phyloP scores from a whole-genome alignment of 208 protist species.

The Acanthamoeba castellanii region DNA sequence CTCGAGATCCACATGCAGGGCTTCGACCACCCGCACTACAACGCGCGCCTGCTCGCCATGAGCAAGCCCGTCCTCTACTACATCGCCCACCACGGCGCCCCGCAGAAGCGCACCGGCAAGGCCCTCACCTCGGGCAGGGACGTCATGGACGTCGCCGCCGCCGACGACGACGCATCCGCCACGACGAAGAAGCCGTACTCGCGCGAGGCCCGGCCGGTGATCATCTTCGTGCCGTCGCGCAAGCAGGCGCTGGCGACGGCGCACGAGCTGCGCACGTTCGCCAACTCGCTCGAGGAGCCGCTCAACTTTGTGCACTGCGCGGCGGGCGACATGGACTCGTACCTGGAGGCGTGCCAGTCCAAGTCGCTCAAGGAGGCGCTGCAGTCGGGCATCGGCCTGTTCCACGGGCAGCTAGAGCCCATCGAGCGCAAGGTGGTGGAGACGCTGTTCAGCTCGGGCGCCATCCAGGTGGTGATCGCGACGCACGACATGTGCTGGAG shows the following conservation, averaged over 20 bases:
- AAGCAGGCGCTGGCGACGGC: slow-evolving; percentile 98
- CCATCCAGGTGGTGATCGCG: slow-evolving; percentile 97
- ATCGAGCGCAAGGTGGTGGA: slow-evolving; percentile 95
- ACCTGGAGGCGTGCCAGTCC: slow-evolving; percentile 85
- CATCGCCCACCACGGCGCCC: slow-evolving; percentile 94
- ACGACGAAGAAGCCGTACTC: slow-evolving; percentile 88
- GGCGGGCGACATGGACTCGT: slow-evolving; percentile 87
- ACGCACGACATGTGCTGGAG: slow-evolving; percentile 99
- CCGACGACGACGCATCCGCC: slow-evolving; percentile 90
- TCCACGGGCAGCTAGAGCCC: slow-evolving; percentile 97
- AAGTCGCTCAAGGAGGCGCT: slow-evolving; percentile 87
- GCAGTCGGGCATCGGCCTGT: slow-evolving; percentile 84
- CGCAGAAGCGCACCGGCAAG: slow-evolving; percentile 79
- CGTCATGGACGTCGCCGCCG: slow-evolving; percentile 68
- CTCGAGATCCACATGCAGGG: slow-evolving; percentile 97
- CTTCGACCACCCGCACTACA: slow-evolving; percentile 97
- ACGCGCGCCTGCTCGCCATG: slow-evolving; percentile 99
- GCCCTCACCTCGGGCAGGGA: slow-evolving; percentile 51
- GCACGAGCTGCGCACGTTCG: slow-evolving; percentile 97
- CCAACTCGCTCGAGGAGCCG: slow-evolving; percentile 94
- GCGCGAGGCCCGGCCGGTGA: slow-evolving; percentile 93
- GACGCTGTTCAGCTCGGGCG: slow-evolving; percentile 92
- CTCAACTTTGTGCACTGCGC: slow-evolving; percentile 94
- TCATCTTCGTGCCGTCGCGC: slow-evolving; percentile 99
- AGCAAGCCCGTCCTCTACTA: slow-evolving; percentile 98